Evolutionary conservation across 441 rosid genomes (phyloP).

Genomic region (Croton setiger): DNA sequence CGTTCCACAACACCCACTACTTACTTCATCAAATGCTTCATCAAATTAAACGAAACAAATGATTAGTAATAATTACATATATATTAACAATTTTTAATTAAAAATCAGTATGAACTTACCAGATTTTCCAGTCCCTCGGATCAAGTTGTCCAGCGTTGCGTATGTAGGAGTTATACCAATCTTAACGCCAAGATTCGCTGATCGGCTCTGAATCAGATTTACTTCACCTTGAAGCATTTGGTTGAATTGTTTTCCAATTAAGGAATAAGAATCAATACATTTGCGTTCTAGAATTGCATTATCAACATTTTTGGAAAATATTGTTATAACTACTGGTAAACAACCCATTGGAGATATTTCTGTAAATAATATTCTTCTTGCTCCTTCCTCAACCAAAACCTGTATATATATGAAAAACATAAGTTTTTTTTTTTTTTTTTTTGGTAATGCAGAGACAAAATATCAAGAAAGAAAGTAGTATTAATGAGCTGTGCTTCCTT

Average conservation of each 20-base stretch:
- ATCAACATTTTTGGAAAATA: constrained; percentile 35
- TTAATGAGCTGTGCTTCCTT: no score
- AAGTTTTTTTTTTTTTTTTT: no score
- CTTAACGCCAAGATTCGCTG: constrained; percentile 33
- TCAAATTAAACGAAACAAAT: not conserved
- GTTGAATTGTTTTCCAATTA: constrained; percentile 47
- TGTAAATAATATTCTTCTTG: constrained; percentile 39
- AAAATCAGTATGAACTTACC: constrained; percentile 29
- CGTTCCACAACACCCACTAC: constrained; percentile 71
- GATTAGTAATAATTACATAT: not conserved
- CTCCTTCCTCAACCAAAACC: constrained; percentile 63
- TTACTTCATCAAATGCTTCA: constrained; percentile 53
- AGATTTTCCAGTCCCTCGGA: constrained; percentile 32
- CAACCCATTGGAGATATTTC: constrained; percentile 83
- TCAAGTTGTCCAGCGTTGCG: constrained; percentile 34
- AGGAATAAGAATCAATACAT: constrained; percentile 47
- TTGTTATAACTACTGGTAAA: constrained; percentile 63
- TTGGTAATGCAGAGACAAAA: no score
- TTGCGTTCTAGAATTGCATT: constrained; percentile 39
- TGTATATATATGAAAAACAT: constrained; percentile 14
- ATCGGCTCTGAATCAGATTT: constrained; percentile 26
- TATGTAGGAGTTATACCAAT: constrained; percentile 42
- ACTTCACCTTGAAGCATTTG: constrained; percentile 43
- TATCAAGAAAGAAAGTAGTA: no score
- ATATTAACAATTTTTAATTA: no score